Conservation (phyloP, 371 early-diverging fungal genomes). For the Parasitella parasitica region DNA sequence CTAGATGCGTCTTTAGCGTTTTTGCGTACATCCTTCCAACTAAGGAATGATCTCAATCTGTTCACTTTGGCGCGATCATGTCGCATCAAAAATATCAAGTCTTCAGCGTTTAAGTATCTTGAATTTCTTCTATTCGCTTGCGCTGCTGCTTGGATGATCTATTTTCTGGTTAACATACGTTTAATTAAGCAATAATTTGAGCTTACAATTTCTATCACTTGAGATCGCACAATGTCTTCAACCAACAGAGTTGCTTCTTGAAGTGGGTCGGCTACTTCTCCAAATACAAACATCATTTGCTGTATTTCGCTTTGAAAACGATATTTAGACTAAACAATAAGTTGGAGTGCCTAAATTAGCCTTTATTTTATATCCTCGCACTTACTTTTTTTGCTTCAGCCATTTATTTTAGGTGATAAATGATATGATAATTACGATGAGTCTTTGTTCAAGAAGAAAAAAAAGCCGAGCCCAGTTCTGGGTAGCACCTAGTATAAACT, state of each 20-base stretch:
- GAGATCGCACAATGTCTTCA: constrained; percentile 94
- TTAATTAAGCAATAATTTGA: background rate
- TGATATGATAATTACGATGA: background rate
- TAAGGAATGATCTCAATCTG: constrained; percentile 85
- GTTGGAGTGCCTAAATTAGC: no score
- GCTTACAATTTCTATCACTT: constrained; percentile 90
- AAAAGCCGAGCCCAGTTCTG: background rate
- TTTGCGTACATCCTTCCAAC: constrained; percentile 96
- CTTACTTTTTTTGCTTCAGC: constrained; percentile 25
- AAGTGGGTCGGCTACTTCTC: constrained; percentile 89
- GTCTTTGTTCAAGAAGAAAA: background rate
- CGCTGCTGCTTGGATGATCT: constrained; percentile 85
- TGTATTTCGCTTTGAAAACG: constrained; percentile 75
- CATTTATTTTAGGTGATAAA: background rate
- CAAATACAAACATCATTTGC: constrained; percentile 99
- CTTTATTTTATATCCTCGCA: no score
- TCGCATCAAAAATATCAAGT: constrained; percentile 94
- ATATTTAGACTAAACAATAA: constrained; percentile 27
- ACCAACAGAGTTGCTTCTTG: constrained; percentile 84
- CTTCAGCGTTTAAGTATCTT: constrained; percentile 85
- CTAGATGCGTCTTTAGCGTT: constrained; percentile 79
- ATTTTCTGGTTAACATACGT: background rate
- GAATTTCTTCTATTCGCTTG: constrained; percentile 84
- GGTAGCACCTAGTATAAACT: no score
- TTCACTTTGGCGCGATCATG: constrained; percentile 92